Base-by-base conservation (phyloP, 176 grass and related monocot genomes). In the Lolium perenne region DNA sequence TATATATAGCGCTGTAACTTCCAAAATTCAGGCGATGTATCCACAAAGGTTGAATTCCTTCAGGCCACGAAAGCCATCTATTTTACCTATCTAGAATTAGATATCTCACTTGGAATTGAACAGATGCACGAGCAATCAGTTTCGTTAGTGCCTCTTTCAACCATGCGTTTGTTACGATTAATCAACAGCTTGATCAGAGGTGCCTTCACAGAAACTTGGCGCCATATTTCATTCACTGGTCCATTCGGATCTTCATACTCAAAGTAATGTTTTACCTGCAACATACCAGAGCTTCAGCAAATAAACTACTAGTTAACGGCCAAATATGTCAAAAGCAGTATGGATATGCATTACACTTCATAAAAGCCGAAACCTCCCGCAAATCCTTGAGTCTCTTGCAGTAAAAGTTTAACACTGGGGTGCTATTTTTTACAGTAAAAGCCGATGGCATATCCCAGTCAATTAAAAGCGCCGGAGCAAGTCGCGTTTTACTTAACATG, bases 201-300 rank as follows among this genome's bases (percentile, higher is more conserved):
- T 12, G 84, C 82, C 74, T 98, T 95, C 16, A 84, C 80, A 15
- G 96, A 98, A 82, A 98, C 93, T 92, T 95, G 92, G 49, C 92
- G 90, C 96, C 96, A 98, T 88, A 95, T 91, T 90, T 98, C 88
- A 89, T 86, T 86, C 76, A 95, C 93, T 70, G 96, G 89, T 80
- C 93, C 96, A 80, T 94, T 94, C 1, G 75, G 93, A 74, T 86
- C 85, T 74, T 95, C 96, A 73, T 98, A 98, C 40, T 94, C 86
- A 88, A 98, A 98, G 86, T 90, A 98, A 65, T 32, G 83, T 83
- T 88, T 95, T 53, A 98, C 88, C 96, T 98, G 86, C 76, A 89
- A 90, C 14, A 81, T 20, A 45, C 8, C 86, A 15, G 83, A 40
- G 46, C 10, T 64, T 68, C 14, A 86, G 69, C 2, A 23, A 63